Base-by-base conservation (phyloP, 2,329 filamentous ascomycete genomes). In the Parastagonospora avenae region DNA sequence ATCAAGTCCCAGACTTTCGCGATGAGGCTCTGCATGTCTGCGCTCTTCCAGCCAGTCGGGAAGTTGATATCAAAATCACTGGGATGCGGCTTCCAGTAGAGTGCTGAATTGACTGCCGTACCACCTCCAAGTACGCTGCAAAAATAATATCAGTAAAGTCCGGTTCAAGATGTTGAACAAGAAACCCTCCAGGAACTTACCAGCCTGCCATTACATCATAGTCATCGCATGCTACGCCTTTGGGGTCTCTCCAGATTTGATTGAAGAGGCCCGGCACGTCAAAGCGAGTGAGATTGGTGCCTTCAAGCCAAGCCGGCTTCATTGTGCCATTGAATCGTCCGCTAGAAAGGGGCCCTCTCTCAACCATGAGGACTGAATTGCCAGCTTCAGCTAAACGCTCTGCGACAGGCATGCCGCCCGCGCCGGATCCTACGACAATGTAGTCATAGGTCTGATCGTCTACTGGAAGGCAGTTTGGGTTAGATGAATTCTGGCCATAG, bases 61-160 rank as follows among this genome's bases (percentile, higher is more conserved):
- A 88, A 91, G 68, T 88, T 87, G 65, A 83, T 80, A 65, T 90
- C 84, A 77, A 86, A 90, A 66, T 91, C 88, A 5, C 72, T 68
- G 7, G 81, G 77, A 55, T 85, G 82, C 0, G 88, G 80, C 65
- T 82, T 84, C 79, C 83, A 87, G 80, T 83, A 88, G 16, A 89
- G 76, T 32, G 83, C 85, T 30, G 85, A 82, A 60, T 89, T 89
- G 57, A 89, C 78, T n/a, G 83, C 81, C 1, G 81, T 83, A 4
- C 84, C 83, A 38, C 87, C 87, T 30, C 87, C 87, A 1, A 89
- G 77, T 19, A 89, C 77, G 58, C 63, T 66, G 27, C 46, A 24
- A 40, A 24, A 27, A 9, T 28, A n/a, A 10, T 15, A 27, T 35
- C 16, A 30, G 32, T 28, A 28, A 30, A 24, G 8, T 4, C 42